Conservation (phyloP, 768 basidiomycete species). For the Pulveroboletus sp. region DNA sequence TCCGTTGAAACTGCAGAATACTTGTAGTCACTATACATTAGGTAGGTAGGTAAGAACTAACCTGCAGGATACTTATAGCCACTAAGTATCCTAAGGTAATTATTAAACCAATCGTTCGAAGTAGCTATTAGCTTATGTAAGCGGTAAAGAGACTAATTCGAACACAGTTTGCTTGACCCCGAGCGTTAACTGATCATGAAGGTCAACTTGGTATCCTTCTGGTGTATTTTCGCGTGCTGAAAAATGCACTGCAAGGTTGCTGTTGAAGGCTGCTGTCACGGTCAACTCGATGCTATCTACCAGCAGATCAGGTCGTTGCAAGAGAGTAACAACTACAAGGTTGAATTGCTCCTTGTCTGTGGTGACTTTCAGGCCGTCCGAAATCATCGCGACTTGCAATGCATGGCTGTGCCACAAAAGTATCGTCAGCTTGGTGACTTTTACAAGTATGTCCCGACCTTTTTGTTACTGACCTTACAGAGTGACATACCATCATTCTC, state of each 20-base stretch:
- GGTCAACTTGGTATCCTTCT: constrained; percentile 8
- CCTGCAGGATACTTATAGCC: too few relatives aligned
- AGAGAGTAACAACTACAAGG: constrained; percentile 51
- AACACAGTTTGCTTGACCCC: too few relatives aligned
- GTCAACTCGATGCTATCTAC: constrained; percentile 87
- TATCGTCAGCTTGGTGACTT: constrained; percentile 84
- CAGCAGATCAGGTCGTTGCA: constrained; percentile 62
- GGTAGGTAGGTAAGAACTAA: too few relatives aligned
- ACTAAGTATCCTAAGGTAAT: too few relatives aligned
- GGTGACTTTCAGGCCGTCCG: constrained; percentile 96
- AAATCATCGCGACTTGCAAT: constrained; percentile 77
- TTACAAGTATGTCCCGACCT: constrained; percentile 48
- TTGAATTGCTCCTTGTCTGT: constrained; percentile 87
- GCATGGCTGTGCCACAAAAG: constrained; percentile 89
- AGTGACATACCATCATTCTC: constrained; percentile 3
- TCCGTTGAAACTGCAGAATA: too few relatives aligned
- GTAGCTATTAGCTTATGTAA: too few relatives aligned
- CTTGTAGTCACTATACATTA: too few relatives aligned
- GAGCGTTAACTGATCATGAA: constrained; percentile 15
- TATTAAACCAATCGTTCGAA: too few relatives aligned
- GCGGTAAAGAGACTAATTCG: too few relatives aligned
- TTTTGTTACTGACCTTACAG: not conserved
- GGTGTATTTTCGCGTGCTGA: not conserved
- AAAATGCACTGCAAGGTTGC: constrained; percentile 54
- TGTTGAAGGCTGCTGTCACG: constrained; percentile 94